These are phyloP conservation scores for Phytopythium litorale DNA, from an alignment of 352 stramenopile genomes.

Conservation along the genomic window DNA sequence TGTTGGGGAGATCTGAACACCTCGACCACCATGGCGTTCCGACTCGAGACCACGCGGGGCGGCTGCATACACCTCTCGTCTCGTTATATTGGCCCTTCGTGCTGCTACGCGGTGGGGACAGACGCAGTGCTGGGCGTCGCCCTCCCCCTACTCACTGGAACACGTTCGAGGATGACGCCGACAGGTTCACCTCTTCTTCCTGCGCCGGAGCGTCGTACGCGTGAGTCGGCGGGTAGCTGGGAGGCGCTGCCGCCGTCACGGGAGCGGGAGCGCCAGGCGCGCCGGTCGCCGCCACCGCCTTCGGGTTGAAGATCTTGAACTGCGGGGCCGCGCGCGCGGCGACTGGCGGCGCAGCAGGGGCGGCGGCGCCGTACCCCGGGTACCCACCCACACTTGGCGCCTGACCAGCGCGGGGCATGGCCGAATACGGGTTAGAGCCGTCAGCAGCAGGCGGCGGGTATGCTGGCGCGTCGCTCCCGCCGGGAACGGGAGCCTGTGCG, in stretches of 20 bases:
- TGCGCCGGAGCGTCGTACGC: slow-evolving; percentile 23
- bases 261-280: slow-evolving; percentile 13
- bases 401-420: neutral
- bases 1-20: neutral
- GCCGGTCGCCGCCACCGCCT: slow-evolving; percentile 35
- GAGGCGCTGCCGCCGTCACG: slow-evolving; percentile 3
- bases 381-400: slow-evolving; percentile 29
- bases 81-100: too few relatives aligned
- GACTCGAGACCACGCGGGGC: neutral
- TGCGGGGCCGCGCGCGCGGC: slow-evolving; percentile 41
- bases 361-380: slow-evolving; percentile 11
- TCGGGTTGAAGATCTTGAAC: slow-evolving; percentile 89
- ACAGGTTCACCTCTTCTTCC: slow-evolving; percentile 76
- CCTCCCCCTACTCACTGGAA: slow-evolving; percentile 41
- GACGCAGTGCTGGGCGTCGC: too few relatives aligned
- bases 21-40: neutral
- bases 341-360: slow-evolving; percentile 1
- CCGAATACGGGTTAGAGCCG: slow-evolving; percentile 50
- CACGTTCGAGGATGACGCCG: slow-evolving; percentile 51
- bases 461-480: slow-evolving; percentile 3
- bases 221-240: slow-evolving; percentile 12
- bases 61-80: neutral
- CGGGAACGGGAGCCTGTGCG: neutral
- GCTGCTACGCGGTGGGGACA: neutral
- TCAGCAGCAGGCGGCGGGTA: slow-evolving; percentile 10